Evolutionary conservation across 345 rosid species (phyloP).

Genomic region (Acer campestre): DNA sequence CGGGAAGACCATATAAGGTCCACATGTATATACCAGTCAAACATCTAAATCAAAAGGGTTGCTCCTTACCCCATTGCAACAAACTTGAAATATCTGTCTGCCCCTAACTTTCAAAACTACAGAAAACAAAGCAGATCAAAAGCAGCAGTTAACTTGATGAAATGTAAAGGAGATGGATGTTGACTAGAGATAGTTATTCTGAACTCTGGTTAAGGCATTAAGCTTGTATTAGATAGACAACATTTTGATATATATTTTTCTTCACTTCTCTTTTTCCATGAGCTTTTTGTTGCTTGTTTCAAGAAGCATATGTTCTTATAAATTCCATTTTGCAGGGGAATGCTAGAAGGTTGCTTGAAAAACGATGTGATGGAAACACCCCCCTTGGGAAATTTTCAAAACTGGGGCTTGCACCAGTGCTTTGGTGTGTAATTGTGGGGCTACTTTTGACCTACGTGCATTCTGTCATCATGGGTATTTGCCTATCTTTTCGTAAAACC

Average conservation of each 20-base stretch:
- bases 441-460: slow-evolving; percentile 66
- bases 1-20: not conserved
- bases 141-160: not conserved
- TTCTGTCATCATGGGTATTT: slow-evolving; percentile 75
- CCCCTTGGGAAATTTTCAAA: slow-evolving; percentile 76
- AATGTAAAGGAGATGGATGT: not conserved
- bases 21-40: not conserved
- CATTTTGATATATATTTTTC: not conserved
- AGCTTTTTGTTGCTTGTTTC: not conserved
- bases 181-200: not conserved
- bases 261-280: not conserved
- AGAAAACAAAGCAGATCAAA: not conserved
- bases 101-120: not conserved
- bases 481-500: slow-evolving; percentile 21
- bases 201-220: not conserved
- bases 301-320: slow-evolving; percentile 2
- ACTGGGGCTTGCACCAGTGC: slow-evolving; percentile 85
- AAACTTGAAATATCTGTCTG: not conserved
- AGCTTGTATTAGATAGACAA: not conserved
- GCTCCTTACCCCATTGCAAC: not conserved
- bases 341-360: slow-evolving; percentile 88
- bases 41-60: not conserved
- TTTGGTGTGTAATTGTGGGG: slow-evolving; percentile 69
- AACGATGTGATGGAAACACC: slow-evolving; percentile 71
- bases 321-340: slow-evolving; percentile 66